Base-by-base conservation (phyloP, 164 flowering plant species). In the Magnolia kwangsiensis region DNA sequence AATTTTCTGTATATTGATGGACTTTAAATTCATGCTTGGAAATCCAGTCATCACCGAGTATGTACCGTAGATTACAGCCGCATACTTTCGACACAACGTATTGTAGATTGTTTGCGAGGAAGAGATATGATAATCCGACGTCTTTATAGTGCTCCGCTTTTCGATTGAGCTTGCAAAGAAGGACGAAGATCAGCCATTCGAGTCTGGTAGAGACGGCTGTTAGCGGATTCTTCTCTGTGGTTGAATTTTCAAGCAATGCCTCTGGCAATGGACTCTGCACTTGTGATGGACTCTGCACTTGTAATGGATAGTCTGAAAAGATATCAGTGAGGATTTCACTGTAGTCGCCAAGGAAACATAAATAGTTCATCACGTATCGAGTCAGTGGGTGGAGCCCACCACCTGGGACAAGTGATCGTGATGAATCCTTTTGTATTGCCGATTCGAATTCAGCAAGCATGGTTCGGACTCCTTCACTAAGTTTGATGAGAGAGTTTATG, bases 31-130 rank as follows among this genome's bases (percentile, higher is more conserved):
- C 87, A 74, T 92, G 88, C 71, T 78, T 84, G 4, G 79, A 11
- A 2, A 86, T 72, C 97, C 93, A 92, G 0, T 83, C 86, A 19
- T 85, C 89, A 19, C 94, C 93, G 29, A 92, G 87, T 4, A 90
- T 49, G 72, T 68, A 80, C 69, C 76, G 78, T 8, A 92, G 88
- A 31, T 88, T 82, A 55, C 91, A 89, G 1, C 80, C 51, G 0
- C 80, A 81, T 67, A 87, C 91, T 69, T 80, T 83, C 19, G 76
- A 29, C 55, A 90, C 64, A 7, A 89, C 79, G 84, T 87, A 86
- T 61, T 85, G 78, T 45, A 89, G 91, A 78, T 90, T 92, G 86
- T 90, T 92, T 1, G 87, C 84, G 8, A 90, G 76, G 87, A 92
- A 92, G 23, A 92, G 87, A 45, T 90, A 88, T 0, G 92, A 78